phyloP scores from a whole-genome alignment of 306 rosid genomes.

The Glycine tomentella region DNA sequence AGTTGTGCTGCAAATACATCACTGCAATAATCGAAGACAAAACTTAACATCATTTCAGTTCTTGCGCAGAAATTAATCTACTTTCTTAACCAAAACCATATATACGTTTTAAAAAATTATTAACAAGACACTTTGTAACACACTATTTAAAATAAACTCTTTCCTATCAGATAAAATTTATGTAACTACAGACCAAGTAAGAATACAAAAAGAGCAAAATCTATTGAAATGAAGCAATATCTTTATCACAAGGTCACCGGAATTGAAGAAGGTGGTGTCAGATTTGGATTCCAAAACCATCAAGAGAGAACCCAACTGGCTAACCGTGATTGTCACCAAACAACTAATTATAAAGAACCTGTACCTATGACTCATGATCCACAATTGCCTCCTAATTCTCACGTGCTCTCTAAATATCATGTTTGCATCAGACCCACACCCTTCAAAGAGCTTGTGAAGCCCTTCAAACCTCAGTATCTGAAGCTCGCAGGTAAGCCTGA shows the following conservation, averaged over 20 bases:
- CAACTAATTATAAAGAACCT: conserved; percentile 68
- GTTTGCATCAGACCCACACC: conserved; percentile 47
- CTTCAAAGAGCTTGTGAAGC: conserved; percentile 63
- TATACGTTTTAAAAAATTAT: too few relatives aligned
- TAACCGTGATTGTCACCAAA: conserved; percentile 56
- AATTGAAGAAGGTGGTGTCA: conserved; percentile 70
- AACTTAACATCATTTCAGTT: not conserved
- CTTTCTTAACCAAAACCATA: too few relatives aligned
- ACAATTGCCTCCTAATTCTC: conserved; percentile 68
- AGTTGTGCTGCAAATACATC: conserved; percentile 71
- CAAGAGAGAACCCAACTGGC: conserved; percentile 65
- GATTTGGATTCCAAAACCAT: conserved; percentile 65
- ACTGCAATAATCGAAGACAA: conserved; percentile 52
- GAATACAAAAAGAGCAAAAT: not conserved
- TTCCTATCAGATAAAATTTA: too few relatives aligned
- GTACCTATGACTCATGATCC: conserved; percentile 75
- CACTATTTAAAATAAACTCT: too few relatives aligned
- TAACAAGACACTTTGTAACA: too few relatives aligned
- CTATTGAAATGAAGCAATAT: not conserved
- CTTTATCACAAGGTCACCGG: conserved; percentile 75
- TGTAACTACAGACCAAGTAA: not conserved
- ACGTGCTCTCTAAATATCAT: conserved; percentile 65
- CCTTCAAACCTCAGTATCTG: conserved; percentile 78
- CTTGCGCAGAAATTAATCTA: too few relatives aligned
- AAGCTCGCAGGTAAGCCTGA: conserved; percentile 75